Base-by-base conservation (phyloP, 192 early-diverging fungal genomes). In the Rhizophagus sp. region DNA sequence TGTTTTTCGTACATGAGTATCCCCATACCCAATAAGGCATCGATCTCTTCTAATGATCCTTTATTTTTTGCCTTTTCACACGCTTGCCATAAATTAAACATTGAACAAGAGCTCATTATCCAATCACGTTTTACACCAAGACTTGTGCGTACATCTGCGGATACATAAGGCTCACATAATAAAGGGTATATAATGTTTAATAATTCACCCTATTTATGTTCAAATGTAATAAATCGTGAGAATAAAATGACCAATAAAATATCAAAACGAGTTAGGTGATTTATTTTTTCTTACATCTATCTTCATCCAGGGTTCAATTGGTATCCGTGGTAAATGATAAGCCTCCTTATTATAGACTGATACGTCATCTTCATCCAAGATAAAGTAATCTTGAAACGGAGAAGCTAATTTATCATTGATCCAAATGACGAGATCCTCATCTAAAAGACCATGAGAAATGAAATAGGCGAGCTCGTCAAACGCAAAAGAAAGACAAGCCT, bases 391-490 rank as follows among this genome's bases (percentile, higher is more conserved):
- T 67, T 89, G 85, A 85, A 95, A 93, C 9, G 80, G 81, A 41
- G 83, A 81, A 5, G 90, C 88, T 13, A 93, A 83, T 61, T 92
- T 91, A 17, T 92, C 91, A 75, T 88, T 85, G 49, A 93, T 87
- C 94, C 94, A 95, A 2, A 81, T 73, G n/a, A 88, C 84, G 36
- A 95, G 83, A 44, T 87, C 88, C 4, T 47, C 52, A 34, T 93
- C 90, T 17, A 93, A 68, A 33, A 83, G 75, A 13, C 84, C 81
- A 10, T 85, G 84, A 25, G 87, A 80, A n/a, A 95, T 83, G 34
- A 92, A 84, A n/a, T 87, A 86, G 15, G 94, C 88, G 4, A 95
- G 83, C 71, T 95, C 94, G 74, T 95, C 94, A 77, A 90, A 92
- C 1, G 91, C 88, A 75, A 95, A 84, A 9, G 92, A 84, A 10